Conservation (phyloP, 768 basidiomycete species). For the Psilocybe cyanescens region DNA sequence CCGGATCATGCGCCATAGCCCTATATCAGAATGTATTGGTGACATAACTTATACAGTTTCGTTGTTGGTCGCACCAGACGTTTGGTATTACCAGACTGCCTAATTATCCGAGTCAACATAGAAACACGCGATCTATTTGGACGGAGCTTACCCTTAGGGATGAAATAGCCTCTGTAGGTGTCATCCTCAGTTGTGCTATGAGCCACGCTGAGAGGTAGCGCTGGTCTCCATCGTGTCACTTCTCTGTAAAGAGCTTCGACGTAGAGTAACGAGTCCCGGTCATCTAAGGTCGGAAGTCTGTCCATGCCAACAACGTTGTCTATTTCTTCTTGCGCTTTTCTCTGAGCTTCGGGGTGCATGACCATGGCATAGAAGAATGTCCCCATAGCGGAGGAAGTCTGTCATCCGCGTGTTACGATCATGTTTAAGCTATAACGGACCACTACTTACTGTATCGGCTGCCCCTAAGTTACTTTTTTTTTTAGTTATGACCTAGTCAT, state of each 20-base stretch:
- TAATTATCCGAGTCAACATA: background rate
- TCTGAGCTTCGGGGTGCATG: conserved; percentile 31
- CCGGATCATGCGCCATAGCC: background rate
- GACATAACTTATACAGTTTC: background rate
- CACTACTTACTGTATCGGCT: conserved; percentile 7
- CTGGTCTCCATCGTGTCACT: conserved; percentile 15
- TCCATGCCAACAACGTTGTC: conserved; percentile 32
- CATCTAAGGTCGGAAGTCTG: conserved; percentile 30
- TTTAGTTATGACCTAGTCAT: background rate
- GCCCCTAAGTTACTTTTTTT: background rate
- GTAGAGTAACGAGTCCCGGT: conserved; percentile 28
- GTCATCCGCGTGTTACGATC: background rate
- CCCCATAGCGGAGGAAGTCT: conserved; percentile 5
- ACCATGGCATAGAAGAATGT: conserved; percentile 33
- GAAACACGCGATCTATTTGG: too few species aligned
- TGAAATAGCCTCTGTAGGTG: conserved; percentile 22
- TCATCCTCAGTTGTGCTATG: conserved; percentile 28
- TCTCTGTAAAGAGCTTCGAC: conserved; percentile 19
- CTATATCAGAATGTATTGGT: background rate
- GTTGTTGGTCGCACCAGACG: background rate
- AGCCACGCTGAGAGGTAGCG: conserved; percentile 18
- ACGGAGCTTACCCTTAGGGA: conserved; percentile 21
- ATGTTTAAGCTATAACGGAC: background rate
- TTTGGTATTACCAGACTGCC: background rate
- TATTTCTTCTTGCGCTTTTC: conserved; percentile 36